Evolutionary conservation across 257 asterid genomes (phyloP), one percentile per base, ranked within the genome.

Genomic region (Solanum pimpinellifolium): DNA sequence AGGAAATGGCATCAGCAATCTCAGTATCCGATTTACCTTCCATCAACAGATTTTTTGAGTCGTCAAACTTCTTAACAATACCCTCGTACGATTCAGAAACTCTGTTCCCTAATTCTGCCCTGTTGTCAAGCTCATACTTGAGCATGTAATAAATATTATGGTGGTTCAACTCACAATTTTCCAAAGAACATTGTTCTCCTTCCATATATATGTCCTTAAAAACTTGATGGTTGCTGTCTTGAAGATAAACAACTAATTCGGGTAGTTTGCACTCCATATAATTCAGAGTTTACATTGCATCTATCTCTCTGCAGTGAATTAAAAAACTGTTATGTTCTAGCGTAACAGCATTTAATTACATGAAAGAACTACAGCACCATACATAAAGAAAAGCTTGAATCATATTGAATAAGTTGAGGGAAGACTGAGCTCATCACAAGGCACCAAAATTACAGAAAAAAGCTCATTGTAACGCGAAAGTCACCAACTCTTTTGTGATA

Each of bases 91-190:
- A 83, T 73, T 83, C 85, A 31, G 88, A 52, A 74, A 87, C 77
- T 74, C 20, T 75, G 23, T 65, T 85, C 84, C 88, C 59, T 62
- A 35, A 44, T 62, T 83, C 42, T 15, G 31, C 42, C 46, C 74
- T 77, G 9, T 84, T 86, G 62, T 83, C 74, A 76, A 69, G 72
- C 76, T 90, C 92, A 86, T 86, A 84, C 27, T 23, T 60, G 70
- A 83, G 66, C 37, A 86, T 62, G 89, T 39, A 66, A 74, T 74
- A 68, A n/a, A 86, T 75, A 65, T 88, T 69, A 86, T 84, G 75
- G n/a, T 82, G 86, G 87, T 88, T 88, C 90, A 90, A 85, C 88
- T 90, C 90, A 84, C 82, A 86, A 23, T 88, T 86, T 46, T 83
- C 69, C 86, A 83, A 13, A 84, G 65, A 35, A 59, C 85, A 83